These are phyloP conservation scores for Articulospora tetracladia DNA, from an alignment of 495 filamentous ascomycete species.

Conservation along the genomic window DNA sequence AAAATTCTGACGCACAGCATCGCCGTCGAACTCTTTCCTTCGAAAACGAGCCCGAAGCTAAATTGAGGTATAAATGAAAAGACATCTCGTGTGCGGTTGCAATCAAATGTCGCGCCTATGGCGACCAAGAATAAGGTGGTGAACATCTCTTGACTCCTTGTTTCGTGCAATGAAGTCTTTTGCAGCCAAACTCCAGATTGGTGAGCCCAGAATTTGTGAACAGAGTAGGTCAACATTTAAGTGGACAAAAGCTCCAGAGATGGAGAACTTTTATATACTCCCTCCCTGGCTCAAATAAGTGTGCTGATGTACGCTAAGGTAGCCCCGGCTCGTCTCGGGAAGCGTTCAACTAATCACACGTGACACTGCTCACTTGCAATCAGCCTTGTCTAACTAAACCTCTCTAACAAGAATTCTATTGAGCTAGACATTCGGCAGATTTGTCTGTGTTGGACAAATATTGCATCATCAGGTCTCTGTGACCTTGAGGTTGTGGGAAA, in stretches of 20 bases:
- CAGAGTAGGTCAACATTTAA: constrained; percentile 24
- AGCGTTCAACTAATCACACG: no score
- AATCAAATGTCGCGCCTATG: constrained; percentile 69
- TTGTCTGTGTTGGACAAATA: no score
- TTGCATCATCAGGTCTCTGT: no score
- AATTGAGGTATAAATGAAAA: constrained; percentile 55
- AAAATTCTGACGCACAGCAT: no score
- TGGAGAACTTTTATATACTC: constrained; percentile 3
- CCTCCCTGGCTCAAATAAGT: no score
- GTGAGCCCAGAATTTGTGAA: constrained; percentile 20
- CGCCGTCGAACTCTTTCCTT: constrained; percentile 38
- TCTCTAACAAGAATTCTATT: no score
- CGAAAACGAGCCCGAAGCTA: constrained; percentile 42
- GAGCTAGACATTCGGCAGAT: no score
- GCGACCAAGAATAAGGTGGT: constrained; percentile 68
- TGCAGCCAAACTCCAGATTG: constrained; percentile 26
- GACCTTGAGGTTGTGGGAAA: background rate
- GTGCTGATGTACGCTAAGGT: no score
- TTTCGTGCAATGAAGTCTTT: constrained; percentile 75
- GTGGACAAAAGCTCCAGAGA: background rate
- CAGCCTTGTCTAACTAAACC: no score
- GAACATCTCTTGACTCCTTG: constrained; percentile 62
- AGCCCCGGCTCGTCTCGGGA: no score
- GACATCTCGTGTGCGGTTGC: constrained; percentile 24
- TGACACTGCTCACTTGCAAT: no score